phyloP scores from a whole-genome alignment of 768 basidiomycete species.

The Boletus rubropictus region DNA sequence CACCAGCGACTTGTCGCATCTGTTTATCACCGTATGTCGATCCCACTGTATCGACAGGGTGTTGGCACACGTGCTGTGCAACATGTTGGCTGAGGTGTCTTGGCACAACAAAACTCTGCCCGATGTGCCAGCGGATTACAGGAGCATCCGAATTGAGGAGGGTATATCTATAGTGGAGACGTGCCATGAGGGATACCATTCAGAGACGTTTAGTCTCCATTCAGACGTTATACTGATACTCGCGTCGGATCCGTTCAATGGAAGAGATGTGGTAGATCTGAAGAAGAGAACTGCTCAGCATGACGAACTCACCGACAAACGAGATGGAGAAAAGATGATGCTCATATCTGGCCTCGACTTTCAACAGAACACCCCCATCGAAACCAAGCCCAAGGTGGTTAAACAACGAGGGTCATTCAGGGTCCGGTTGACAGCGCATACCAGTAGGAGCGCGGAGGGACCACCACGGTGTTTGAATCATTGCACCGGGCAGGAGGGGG shows the following conservation, averaged over 20 bases:
- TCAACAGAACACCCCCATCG: slow-evolving; percentile 45
- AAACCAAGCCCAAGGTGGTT: slow-evolving; percentile 52
- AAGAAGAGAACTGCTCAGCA: slow-evolving; percentile 3
- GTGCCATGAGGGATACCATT: not conserved
- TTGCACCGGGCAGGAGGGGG: slow-evolving; percentile 7
- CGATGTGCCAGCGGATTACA: slow-evolving; percentile 85
- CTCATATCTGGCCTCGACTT: slow-evolving; percentile 88
- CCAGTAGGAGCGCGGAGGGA: slow-evolving; percentile 21
- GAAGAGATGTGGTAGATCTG: slow-evolving; percentile 2
- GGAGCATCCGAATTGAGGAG: slow-evolving; percentile 67
- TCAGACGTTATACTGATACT: slow-evolving; percentile 2
- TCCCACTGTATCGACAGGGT: slow-evolving; percentile 75
- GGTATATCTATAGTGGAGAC: slow-evolving; percentile 52
- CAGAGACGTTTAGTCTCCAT: not conserved
- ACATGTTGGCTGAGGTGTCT: slow-evolving; percentile 84
- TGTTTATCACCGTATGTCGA: slow-evolving; percentile 75
- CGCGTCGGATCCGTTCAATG: not conserved
- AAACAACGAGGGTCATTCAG: slow-evolving; percentile 34
- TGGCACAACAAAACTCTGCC: slow-evolving; percentile 75
- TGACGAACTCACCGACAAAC: not conserved
- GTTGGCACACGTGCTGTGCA: slow-evolving; percentile 83
- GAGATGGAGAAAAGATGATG: slow-evolving; percentile 6
- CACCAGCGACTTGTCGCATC: slow-evolving; percentile 54
- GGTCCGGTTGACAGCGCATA: slow-evolving; percentile 9
- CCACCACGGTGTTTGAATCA: slow-evolving; percentile 72